phyloP scores from a whole-genome alignment of 352 stramenopile species.

The Phytophthora multivora region DNA sequence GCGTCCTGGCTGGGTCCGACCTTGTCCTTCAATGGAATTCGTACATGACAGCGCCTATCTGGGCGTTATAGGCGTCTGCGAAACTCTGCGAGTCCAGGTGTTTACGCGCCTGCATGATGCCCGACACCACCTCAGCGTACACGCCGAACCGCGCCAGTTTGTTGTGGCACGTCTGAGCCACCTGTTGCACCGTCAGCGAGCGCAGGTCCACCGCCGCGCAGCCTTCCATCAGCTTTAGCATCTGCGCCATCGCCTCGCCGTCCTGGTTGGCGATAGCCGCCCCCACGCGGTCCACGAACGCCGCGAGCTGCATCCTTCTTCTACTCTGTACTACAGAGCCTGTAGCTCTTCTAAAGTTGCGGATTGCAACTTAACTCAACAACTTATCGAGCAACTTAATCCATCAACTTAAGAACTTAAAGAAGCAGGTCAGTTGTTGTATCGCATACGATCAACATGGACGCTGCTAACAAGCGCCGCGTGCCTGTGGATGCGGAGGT shows the following conservation, averaged over 20 bases:
- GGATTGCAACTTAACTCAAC: background rate
- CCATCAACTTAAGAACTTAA: background rate
- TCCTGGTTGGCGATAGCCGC: conserved; percentile 54
- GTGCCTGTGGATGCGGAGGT: conserved; percentile 28
- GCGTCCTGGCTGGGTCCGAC: background rate
- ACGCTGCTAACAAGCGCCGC: conserved; percentile 35
- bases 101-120: conserved; percentile 71
- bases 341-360: background rate
- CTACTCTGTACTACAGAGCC: background rate
- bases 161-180: conserved; percentile 54
- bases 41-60: conserved; percentile 79
- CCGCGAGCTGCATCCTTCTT: conserved; percentile 60
- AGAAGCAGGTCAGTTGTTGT: background rate
- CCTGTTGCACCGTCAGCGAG: conserved; percentile 51
- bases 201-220: conserved; percentile 43
- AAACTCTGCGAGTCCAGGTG: conserved; percentile 48
- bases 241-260: conserved; percentile 51
- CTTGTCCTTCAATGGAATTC: conserved; percentile 6
- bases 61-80: conserved; percentile 60
- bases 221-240: conserved; percentile 51
- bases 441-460: conserved; percentile 23
- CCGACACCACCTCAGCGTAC: conserved; percentile 68
- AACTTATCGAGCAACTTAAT: background rate
- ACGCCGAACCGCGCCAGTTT: conserved; percentile 61
- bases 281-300: conserved; percentile 66